These are phyloP conservation scores for Calocybe cyanea DNA, from an alignment of 768 basidiomycete genomes.

Conservation along the genomic window DNA sequence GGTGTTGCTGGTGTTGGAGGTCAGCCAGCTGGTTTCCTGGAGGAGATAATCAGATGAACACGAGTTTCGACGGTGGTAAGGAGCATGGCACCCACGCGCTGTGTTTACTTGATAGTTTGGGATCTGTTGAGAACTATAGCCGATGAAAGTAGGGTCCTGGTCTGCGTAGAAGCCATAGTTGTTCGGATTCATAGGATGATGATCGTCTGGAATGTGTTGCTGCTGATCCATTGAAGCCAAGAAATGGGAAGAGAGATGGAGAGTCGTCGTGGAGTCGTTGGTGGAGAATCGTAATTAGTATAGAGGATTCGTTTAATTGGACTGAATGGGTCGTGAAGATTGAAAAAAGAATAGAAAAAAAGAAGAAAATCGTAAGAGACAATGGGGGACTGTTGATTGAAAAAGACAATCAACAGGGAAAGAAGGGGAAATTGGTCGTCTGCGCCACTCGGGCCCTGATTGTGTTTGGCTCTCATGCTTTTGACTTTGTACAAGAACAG, in stretches of 20 bases:
- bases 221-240: constrained; percentile 42
- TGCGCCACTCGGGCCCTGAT: constrained; percentile 23
- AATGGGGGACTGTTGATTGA: constrained; percentile 20
- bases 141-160: constrained; percentile 53
- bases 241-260: constrained; percentile 22
- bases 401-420: constrained; percentile 19
- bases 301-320: constrained; percentile 23
- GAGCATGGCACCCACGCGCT: constrained; percentile 66
- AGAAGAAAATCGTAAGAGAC: constrained; percentile 28
- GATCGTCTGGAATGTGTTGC: constrained; percentile 43
- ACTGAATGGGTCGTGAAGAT: constrained; percentile 28
- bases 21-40: constrained; percentile 52
- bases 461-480: constrained; percentile 21
- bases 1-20: constrained; percentile 61
- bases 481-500: constrained; percentile 20
- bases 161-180: constrained; percentile 54
- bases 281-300: constrained; percentile 18
- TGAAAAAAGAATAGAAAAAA: constrained; percentile 26
- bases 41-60: constrained; percentile 60
- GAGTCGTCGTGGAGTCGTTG: constrained; percentile 25
- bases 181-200: constrained; percentile 35
- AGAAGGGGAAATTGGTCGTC: constrained; percentile 22
- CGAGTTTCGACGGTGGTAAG: constrained; percentile 38
- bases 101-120: constrained; percentile 53
- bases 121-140: constrained; percentile 53